A percentile compares a stretch with the other conserved stretches of the same genome.
These are phyloP conservation scores for Ogataea siamensis DNA, from an alignment of 805 yeast genomes.

Conservation along the genomic window DNA sequence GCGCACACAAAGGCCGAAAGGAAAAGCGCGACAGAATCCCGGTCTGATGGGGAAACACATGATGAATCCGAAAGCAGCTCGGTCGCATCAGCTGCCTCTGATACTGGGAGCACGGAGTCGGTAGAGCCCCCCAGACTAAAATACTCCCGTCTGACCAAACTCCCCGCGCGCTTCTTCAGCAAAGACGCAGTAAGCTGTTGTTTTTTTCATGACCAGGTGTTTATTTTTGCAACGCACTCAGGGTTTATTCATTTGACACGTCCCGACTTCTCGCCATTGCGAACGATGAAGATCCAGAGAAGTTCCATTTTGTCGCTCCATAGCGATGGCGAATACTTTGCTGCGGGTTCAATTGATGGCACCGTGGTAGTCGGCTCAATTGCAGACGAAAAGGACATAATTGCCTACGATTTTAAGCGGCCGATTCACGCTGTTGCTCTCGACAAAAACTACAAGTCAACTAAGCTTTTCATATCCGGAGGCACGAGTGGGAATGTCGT, in stretches of 20 bases:
- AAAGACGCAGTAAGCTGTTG: constrained; percentile 79
- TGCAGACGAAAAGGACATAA: constrained; percentile 56
- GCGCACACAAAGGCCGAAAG: constrained; percentile 25
- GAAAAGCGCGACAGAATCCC: neutral
- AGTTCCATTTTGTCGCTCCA: constrained; percentile 77
- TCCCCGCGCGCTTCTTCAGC: constrained; percentile 69
- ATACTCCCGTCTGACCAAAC: constrained; percentile 63
- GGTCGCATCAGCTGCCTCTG: neutral
- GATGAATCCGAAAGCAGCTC: neutral
- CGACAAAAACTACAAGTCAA: constrained; percentile 61
- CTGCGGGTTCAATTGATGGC: constrained; percentile 93
- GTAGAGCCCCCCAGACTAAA: constrained; percentile 71
- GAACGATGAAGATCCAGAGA: constrained; percentile 80
- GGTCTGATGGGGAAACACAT: neutral
- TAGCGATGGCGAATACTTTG: constrained; percentile 71
- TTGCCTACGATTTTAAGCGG: constrained; percentile 77
- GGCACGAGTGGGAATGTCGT: constrained; percentile 86
- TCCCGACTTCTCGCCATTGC: constrained; percentile 55
- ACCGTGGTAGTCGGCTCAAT: constrained; percentile 80
- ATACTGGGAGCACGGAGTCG: neutral
- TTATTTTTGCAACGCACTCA: constrained; percentile 86
- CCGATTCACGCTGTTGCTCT: constrained; percentile 87
- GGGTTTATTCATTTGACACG: constrained; percentile 72
- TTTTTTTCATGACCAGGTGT: constrained; percentile 53
- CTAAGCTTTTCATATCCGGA: constrained; percentile 75